Conservation (phyloP, 768 basidiomycete genomes). For the Coprinopsis strossmayeri region DNA sequence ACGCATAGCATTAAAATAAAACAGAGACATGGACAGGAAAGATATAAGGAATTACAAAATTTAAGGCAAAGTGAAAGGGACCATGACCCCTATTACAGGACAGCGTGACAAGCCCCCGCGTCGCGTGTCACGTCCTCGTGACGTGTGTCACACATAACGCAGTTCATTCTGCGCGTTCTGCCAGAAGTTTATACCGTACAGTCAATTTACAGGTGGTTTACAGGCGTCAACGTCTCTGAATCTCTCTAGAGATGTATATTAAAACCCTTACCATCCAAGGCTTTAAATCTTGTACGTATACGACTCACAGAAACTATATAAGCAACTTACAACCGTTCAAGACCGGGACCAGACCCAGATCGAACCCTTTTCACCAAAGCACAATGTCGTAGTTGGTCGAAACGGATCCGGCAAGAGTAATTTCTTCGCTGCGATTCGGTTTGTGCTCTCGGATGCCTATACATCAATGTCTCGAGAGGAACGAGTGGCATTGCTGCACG, state of each 20-base stretch:
- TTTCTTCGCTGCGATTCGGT: slow-evolving; percentile 98
- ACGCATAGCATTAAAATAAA: too few species aligned
- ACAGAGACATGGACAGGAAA: too few species aligned
- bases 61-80: too few species aligned
- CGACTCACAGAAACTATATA: background rate
- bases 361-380: slow-evolving; percentile 88
- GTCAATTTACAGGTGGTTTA: too few species aligned
- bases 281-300: slow-evolving; percentile 93
- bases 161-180: too few species aligned
- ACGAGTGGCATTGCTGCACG: slow-evolving; percentile 87
- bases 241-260: slow-evolving; percentile 86
- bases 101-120: too few species aligned
- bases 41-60: too few species aligned
- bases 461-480: slow-evolving; percentile 94
- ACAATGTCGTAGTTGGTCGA: slow-evolving; percentile 95
- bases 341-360: slow-evolving; percentile 88
- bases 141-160: too few species aligned
- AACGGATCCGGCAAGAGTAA: slow-evolving; percentile 99
- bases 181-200: too few species aligned
- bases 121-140: too few species aligned
- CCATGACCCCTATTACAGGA: too few species aligned
- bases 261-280: slow-evolving; percentile 89
- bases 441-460: slow-evolving; percentile 96
- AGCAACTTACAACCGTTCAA: slow-evolving; percentile 20
- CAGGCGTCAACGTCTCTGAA: too few species aligned